Evolutionary conservation across 257 asterid genomes (phyloP).

Genomic region (Salvia rosmarinus): DNA sequence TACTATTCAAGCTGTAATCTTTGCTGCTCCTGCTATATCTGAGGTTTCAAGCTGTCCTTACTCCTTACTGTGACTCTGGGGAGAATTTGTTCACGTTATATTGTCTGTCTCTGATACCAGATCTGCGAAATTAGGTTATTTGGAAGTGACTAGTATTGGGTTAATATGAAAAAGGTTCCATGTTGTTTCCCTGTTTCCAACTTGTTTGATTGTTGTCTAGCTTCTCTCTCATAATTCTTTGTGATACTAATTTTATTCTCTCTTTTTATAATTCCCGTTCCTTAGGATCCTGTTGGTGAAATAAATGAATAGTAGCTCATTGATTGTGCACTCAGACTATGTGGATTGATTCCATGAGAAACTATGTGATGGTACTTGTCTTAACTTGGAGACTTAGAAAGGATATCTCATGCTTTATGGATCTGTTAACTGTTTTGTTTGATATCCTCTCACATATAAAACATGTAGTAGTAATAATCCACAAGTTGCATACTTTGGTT

Average conservation of each 20-base stretch:
- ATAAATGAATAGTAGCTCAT: neutral
- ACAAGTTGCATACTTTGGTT: neutral
- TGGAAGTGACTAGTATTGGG: neutral
- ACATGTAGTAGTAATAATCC: neutral
- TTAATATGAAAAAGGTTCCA: conserved; percentile 12
- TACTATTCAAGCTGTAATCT: conserved; percentile 5
- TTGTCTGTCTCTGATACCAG: neutral
- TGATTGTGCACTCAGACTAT: neutral
- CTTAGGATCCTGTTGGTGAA: conserved; percentile 4
- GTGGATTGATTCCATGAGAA: neutral
- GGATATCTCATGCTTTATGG: neutral
- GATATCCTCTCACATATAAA: neutral
- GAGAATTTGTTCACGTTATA: neutral
- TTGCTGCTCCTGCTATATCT: conserved; percentile 11
- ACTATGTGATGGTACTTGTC: neutral
- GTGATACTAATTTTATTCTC: neutral
- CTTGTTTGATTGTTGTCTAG: neutral
- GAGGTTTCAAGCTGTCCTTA: neutral
- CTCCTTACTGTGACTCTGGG: neutral
- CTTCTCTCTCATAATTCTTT: neutral
- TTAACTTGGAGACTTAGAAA: neutral
- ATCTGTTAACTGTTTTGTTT: neutral
- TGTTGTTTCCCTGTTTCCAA: neutral
- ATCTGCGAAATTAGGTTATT: too few species aligned
- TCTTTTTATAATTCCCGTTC: neutral